Conservation (phyloP, 2,329 filamentous ascomycete species). For the Calonectria pauciramosa region DNA sequence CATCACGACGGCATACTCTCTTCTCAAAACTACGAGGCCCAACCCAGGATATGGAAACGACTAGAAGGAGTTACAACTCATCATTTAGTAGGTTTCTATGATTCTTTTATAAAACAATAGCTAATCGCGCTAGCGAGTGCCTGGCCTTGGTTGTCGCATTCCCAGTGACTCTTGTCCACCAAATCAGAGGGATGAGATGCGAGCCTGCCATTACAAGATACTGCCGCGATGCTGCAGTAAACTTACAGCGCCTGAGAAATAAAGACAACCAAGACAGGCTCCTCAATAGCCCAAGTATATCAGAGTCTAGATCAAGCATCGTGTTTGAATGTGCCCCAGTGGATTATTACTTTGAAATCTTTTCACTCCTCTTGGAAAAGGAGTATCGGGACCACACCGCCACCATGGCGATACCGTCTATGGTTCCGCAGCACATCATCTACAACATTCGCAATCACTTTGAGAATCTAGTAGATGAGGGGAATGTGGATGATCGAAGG, state of each 20-base stretch:
- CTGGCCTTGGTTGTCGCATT: constrained; percentile 43
- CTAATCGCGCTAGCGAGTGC: constrained; percentile 42
- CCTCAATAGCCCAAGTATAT: not conserved
- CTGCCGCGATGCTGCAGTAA: constrained; percentile 36
- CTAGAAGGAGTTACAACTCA: constrained; percentile 31
- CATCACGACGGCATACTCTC: constrained; percentile 35
- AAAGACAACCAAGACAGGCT: not conserved
- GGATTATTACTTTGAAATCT: constrained; percentile 45
- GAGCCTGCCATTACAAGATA: constrained; percentile 43
- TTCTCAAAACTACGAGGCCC: constrained; percentile 38
- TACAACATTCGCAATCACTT: constrained; percentile 45
- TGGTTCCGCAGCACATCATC: constrained; percentile 42
- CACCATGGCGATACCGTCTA: constrained; percentile 25
- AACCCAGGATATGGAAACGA: not conserved
- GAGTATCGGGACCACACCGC: constrained; percentile 35
- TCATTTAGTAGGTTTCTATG: constrained; percentile 38
- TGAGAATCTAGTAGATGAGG: constrained; percentile 42
- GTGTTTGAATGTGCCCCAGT: constrained; percentile 7
- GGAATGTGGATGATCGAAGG: constrained; percentile 32
- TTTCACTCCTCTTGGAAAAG: constrained; percentile 42
- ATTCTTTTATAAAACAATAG: not conserved
- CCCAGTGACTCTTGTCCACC: constrained; percentile 44
- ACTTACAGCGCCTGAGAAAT: constrained; percentile 34
- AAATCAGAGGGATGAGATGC: constrained; percentile 40
- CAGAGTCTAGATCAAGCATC: not conserved